These are phyloP conservation scores for Picochlorum sp. DNA, from an alignment of 139 green algal genomes.

Conservation along the genomic window DNA sequence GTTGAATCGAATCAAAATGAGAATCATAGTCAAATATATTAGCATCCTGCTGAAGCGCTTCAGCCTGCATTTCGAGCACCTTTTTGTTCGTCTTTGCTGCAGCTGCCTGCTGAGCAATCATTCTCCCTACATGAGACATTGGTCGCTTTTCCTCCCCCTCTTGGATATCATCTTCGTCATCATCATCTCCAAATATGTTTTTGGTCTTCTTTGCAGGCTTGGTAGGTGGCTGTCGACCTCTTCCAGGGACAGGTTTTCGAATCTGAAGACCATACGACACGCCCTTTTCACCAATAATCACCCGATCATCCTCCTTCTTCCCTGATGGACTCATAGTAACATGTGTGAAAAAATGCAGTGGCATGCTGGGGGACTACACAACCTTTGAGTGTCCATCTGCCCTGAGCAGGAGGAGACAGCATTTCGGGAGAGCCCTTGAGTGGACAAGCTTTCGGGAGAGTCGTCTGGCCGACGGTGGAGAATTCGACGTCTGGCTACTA, in stretches of 20 bases:
- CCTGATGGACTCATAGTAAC: too few relatives aligned
- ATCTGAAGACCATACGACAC: conserved; percentile 70
- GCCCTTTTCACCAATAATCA: conserved; percentile 53
- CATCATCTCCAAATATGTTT: conserved; percentile 49
- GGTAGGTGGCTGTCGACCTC: conserved; percentile 11
- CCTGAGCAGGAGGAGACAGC: too few relatives aligned
- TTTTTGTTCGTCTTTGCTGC: conserved; percentile 48
- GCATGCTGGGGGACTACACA: too few relatives aligned
- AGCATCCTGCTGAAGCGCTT: conserved; percentile 78
- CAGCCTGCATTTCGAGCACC: conserved; percentile 57
- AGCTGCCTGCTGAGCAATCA: conserved; percentile 54
- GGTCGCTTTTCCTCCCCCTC: conserved; percentile 41
- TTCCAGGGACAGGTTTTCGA: conserved; percentile 6
- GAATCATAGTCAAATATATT: conserved; percentile 90
- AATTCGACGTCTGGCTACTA: too few relatives aligned
- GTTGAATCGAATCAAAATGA: conserved; percentile 78
- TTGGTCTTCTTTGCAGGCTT: not conserved
- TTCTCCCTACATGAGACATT: conserved; percentile 31
- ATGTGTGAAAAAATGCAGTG: too few relatives aligned
- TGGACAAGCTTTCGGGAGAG: too few relatives aligned
- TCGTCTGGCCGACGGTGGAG: too few relatives aligned
- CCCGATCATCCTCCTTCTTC: not conserved
- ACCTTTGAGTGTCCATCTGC: too few relatives aligned
- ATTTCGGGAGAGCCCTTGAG: too few relatives aligned
- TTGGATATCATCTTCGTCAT: conserved; percentile 46